These are phyloP conservation scores for Schizosaccharomyces cryophilus DNA, from an alignment of 805 yeast genomes.

Conservation along the genomic window DNA sequence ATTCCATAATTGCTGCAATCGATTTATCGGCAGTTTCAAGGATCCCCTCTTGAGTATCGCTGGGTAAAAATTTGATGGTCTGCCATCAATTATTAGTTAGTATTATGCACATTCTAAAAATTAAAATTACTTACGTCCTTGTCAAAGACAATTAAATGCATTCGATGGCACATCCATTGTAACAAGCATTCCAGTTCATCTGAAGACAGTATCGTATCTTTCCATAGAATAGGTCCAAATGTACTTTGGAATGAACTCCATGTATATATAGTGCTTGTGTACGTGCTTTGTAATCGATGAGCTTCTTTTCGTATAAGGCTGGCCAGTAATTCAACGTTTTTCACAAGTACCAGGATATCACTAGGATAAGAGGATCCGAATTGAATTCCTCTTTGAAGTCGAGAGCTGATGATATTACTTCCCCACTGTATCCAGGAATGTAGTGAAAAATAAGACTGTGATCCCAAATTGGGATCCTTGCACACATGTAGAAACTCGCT, in stretches of 20 bases:
- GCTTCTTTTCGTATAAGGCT: not conserved
- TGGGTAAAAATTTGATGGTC: not conserved
- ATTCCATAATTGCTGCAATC: not conserved
- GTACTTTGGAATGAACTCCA: not conserved
- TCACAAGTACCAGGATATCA: not conserved
- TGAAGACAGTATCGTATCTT: not conserved
- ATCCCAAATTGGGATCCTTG: too few relatives aligned
- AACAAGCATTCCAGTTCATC: not conserved
- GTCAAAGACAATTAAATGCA: not conserved
- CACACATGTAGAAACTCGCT: too few relatives aligned
- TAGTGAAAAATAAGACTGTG: too few relatives aligned
- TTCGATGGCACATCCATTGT: not conserved
- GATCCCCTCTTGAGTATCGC: not conserved
- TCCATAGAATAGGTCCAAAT: not conserved
- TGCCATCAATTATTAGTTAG: not conserved
- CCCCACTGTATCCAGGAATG: too few relatives aligned
- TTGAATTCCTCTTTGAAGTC: too few relatives aligned
- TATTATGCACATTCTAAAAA: not conserved
- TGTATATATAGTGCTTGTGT: not conserved
- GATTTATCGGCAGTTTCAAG: not conserved
- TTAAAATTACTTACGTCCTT: not conserved
- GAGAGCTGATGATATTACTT: too few relatives aligned
- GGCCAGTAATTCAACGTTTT: not conserved
- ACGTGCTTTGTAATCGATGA: not conserved
- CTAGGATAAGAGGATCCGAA: not conserved